These are phyloP conservation scores for Dendrobium chrysotoxum DNA, from an alignment of 106 monocot genomes.

Conservation along the genomic window DNA sequence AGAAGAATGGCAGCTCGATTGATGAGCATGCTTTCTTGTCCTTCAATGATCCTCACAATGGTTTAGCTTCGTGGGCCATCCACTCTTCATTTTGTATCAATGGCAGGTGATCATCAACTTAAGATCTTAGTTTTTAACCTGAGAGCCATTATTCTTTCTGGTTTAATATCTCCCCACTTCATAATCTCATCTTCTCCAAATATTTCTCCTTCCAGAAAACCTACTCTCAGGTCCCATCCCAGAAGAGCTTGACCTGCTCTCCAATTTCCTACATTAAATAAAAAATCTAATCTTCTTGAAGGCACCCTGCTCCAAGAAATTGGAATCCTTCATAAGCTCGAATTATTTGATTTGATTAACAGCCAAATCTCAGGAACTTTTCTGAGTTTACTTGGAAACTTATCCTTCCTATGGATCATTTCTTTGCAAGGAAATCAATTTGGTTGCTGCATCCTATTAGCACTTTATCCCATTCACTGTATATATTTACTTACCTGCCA, in stretches of 20 bases:
- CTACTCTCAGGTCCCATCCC: slow-evolving; percentile 12
- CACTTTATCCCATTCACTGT: too few species aligned
- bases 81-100: slow-evolving; percentile 5
- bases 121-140: slow-evolving; percentile 18
- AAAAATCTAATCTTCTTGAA: slow-evolving; percentile 13
- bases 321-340: background rate
- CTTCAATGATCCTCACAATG: slow-evolving; percentile 26
- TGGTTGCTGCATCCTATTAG: slow-evolving; percentile 8
- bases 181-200: slow-evolving; percentile 32
- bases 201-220: slow-evolving; percentile 19
- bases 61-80: slow-evolving; percentile 33
- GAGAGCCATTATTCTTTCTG: slow-evolving; percentile 10
- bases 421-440: slow-evolving; percentile 22
- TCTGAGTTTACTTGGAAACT: slow-evolving; percentile 12
- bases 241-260: slow-evolving; percentile 12
- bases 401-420: slow-evolving; percentile 13
- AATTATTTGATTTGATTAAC: background rate
- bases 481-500: too few species aligned
- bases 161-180: slow-evolving; percentile 13
- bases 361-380: slow-evolving; percentile 11
- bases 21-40: slow-evolving; percentile 15
- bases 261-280: slow-evolving; percentile 6
- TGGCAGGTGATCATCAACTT: background rate
- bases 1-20: background rate
- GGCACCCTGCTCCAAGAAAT: slow-evolving; percentile 11